Conservation (phyloP, 305 asterid species). For the Fraxinus sp. region DNA sequence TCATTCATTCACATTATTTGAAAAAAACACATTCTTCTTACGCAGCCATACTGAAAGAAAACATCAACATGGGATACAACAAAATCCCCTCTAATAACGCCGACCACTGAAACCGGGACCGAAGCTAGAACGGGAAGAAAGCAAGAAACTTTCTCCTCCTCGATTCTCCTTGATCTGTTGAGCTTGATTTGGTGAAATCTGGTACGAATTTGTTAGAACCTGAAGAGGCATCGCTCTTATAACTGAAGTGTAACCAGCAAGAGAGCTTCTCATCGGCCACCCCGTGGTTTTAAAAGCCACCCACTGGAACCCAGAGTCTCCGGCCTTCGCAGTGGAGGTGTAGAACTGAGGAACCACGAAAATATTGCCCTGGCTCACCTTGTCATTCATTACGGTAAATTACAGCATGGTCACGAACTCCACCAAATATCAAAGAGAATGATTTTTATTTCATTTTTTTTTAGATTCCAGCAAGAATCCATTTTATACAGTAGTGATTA, state of each 20-base stretch:
- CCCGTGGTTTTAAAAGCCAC: slow-evolving; percentile 57
- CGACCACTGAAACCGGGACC: neutral
- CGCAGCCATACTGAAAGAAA: neutral
- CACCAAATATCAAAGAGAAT: too few species aligned
- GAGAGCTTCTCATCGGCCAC: slow-evolving; percentile 43
- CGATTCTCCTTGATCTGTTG: slow-evolving; percentile 47
- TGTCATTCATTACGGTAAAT: slow-evolving; percentile 50
- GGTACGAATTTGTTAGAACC: slow-evolving; percentile 49
- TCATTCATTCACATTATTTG: neutral
- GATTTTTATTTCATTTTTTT: too few species aligned
- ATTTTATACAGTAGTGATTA: too few species aligned
- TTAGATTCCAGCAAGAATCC: too few species aligned
- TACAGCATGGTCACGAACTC: too few species aligned
- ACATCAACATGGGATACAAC: neutral
- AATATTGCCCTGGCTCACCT: slow-evolving; percentile 51
- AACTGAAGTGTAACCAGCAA: slow-evolving; percentile 66
- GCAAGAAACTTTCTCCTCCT: slow-evolving; percentile 50
- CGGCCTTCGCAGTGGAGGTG: slow-evolving; percentile 41
- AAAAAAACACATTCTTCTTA: slow-evolving; percentile 28
- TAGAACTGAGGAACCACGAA: slow-evolving; percentile 66
- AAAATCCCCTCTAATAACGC: slow-evolving; percentile 10
- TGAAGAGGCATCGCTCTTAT: slow-evolving; percentile 60
- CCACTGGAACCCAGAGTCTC: slow-evolving; percentile 50
- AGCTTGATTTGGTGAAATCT: slow-evolving; percentile 56
- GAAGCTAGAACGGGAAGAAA: slow-evolving; percentile 34